phyloP scores from a whole-genome alignment of 2,329 filamentous ascomycete species.

The Scytalidium sp. region DNA sequence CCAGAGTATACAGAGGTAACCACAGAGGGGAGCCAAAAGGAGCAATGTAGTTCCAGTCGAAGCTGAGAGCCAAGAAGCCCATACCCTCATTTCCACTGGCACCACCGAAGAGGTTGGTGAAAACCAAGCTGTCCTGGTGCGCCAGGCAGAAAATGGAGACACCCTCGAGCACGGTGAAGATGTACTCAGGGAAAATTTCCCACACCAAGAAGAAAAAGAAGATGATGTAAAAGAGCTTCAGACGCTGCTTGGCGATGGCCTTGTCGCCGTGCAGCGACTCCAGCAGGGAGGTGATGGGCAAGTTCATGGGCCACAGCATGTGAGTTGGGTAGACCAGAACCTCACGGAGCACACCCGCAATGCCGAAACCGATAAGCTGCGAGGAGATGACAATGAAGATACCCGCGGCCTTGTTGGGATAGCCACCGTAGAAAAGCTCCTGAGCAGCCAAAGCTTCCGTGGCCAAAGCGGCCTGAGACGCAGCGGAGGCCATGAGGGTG shows the following conservation, averaged over 20 bases:
- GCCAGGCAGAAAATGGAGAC: slow-evolving; percentile 42
- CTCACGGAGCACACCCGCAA: slow-evolving; percentile 55
- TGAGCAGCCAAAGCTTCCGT: slow-evolving; percentile 43
- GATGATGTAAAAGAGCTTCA: slow-evolving; percentile 27
- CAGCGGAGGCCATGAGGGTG: slow-evolving; percentile 68
- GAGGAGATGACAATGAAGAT: slow-evolving; percentile 58
- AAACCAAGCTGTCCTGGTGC: slow-evolving; percentile 31
- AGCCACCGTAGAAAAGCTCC: slow-evolving; percentile 38
- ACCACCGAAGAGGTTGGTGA: slow-evolving; percentile 48
- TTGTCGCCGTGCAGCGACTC: slow-evolving; percentile 37
- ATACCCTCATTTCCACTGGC: slow-evolving; percentile 41
- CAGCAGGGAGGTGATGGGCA: slow-evolving; percentile 34
- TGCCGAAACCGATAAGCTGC: slow-evolving; percentile 60
- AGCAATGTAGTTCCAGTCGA: slow-evolving; percentile 42
- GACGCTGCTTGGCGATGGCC: slow-evolving; percentile 32
- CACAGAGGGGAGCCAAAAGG: slow-evolving; percentile 16
- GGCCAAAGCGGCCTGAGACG: slow-evolving; percentile 51
- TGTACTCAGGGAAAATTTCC: slow-evolving; percentile 45
- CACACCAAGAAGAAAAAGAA: slow-evolving; percentile 36
- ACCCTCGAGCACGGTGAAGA: slow-evolving; percentile 37
- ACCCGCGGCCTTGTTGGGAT: slow-evolving; percentile 49
- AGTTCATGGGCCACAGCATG: slow-evolving; percentile 29
- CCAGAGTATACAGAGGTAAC: slow-evolving; percentile 31
- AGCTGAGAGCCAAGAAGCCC: slow-evolving; percentile 34
- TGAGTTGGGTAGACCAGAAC: slow-evolving; percentile 44